These are phyloP conservation scores for Neoboletus magnificus DNA, from an alignment of 768 basidiomycete genomes.

Conservation along the genomic window DNA sequence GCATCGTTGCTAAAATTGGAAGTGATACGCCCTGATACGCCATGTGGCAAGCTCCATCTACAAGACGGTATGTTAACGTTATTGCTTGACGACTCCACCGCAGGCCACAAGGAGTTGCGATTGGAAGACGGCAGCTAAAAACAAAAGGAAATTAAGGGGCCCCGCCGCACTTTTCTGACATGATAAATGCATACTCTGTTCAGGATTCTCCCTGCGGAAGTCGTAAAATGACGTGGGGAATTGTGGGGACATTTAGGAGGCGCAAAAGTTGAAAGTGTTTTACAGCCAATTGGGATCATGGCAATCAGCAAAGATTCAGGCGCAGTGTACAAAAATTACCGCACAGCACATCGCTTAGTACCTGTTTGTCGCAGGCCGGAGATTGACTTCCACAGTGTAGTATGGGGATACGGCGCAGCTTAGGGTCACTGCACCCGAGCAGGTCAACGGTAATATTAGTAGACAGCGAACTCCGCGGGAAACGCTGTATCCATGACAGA, in stretches of 20 bases:
- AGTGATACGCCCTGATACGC: constrained; percentile 23
- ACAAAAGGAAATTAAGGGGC: constrained; percentile 21
- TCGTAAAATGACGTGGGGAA: constrained; percentile 22
- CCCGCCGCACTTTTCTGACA: not conserved
- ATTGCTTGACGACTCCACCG: constrained; percentile 11
- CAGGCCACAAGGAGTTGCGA: constrained; percentile 7
- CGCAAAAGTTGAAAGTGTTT: not conserved
- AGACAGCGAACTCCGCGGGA: constrained; percentile 29
- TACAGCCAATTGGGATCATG: not conserved
- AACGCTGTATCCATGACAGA: constrained; percentile 29
- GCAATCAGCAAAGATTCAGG: not conserved
- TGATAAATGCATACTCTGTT: not conserved
- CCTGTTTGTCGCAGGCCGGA: constrained; percentile 17
- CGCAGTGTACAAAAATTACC: not conserved
- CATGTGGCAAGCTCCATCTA: constrained; percentile 15
- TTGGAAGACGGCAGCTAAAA: not conserved
- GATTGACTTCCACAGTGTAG: constrained; percentile 14
- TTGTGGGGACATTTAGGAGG: constrained; percentile 21
- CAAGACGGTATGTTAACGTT: constrained; percentile 6
- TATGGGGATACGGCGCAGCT: constrained; percentile 24
- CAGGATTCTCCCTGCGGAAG: constrained; percentile 8
- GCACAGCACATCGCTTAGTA: constrained; percentile 2
- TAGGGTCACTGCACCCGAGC: constrained; percentile 9
- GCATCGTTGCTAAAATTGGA: constrained; percentile 9
- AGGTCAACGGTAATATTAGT: constrained; percentile 7